Evolutionary conservation across 164 flowering plant genomes (phyloP).

Genomic region (Magnolia officinalis): DNA sequence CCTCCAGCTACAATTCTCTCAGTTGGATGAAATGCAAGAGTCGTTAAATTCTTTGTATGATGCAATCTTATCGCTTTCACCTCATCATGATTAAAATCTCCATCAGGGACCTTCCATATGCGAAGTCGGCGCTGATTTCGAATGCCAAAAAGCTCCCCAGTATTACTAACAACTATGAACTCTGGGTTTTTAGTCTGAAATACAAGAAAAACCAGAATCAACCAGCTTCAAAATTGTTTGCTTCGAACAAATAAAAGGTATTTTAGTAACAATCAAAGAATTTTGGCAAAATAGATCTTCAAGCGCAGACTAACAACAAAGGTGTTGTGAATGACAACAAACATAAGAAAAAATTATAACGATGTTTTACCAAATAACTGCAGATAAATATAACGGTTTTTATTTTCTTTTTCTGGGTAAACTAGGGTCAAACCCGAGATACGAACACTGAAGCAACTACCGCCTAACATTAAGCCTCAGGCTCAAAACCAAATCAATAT

Average conservation of each 20-base stretch:
- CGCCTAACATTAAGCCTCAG: too few relatives aligned
- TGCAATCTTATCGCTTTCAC: slow-evolving; percentile 65
- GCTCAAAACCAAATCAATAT: too few relatives aligned
- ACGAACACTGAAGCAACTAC: too few relatives aligned
- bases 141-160: slow-evolving; percentile 70
- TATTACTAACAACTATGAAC: slow-evolving; percentile 42
- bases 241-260: not conserved
- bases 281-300: not conserved
- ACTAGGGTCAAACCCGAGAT: too few relatives aligned
- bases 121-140: slow-evolving; percentile 46
- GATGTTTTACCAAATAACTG: too few relatives aligned
- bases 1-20: slow-evolving; percentile 86
- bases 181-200: slow-evolving; percentile 58
- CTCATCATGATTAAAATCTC: slow-evolving; percentile 31
- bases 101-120: slow-evolving; percentile 63
- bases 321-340: too few relatives aligned
- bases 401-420: too few relatives aligned
- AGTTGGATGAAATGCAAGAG: slow-evolving; percentile 83
- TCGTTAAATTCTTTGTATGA: slow-evolving; percentile 68
- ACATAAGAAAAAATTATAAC: too few relatives aligned
- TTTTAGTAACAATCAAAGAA: not conserved
- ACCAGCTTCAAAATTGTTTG: not conserved
- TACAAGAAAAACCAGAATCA: not conserved
- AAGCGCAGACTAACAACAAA: too few relatives aligned
- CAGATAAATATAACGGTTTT: too few relatives aligned